These are phyloP conservation scores for Glutinoglossum americanum DNA, from an alignment of 495 filamentous ascomycete genomes.

Conservation along the genomic window DNA sequence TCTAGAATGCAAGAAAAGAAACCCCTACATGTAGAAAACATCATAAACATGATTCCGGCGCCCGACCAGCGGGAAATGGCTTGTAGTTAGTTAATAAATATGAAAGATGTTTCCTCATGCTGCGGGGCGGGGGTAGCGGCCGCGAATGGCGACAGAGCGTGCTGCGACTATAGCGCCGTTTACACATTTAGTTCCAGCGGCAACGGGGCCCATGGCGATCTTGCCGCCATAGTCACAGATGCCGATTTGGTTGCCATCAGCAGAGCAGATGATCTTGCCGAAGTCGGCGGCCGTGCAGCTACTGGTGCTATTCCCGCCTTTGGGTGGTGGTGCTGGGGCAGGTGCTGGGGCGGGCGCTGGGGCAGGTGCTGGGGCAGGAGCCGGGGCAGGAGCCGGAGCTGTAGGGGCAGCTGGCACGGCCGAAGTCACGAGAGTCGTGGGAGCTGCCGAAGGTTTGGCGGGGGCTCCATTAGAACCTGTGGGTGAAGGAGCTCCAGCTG, in stretches of 20 bases:
- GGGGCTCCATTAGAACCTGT: no score
- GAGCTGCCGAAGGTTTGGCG: no score
- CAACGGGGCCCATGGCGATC: slow-evolving; percentile 10
- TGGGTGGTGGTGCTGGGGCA: not conserved
- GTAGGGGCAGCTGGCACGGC: no score
- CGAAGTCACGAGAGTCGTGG: no score
- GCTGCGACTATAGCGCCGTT: not conserved
- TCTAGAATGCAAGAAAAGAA: no score
- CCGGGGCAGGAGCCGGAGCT: not conserved
- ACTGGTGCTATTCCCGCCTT: not conserved
- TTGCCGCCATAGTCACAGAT: slow-evolving; percentile 7
- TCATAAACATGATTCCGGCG: no score
- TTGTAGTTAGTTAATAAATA: no score
- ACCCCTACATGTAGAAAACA: no score
- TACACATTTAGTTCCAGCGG: slow-evolving; percentile 9
- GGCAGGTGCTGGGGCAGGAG: not conserved
- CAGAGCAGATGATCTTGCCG: slow-evolving; percentile 10
- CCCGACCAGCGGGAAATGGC: no score
- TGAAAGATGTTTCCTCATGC: no score
- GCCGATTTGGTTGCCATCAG: slow-evolving; percentile 10
- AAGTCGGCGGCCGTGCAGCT: not conserved
- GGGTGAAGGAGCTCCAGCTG: no score
- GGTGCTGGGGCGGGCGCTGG: not conserved
- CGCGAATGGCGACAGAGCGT: not conserved
- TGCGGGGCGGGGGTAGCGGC: no score